Conservation (phyloP, 768 basidiomycete species). For the Pleurotus tuber-regium region DNA sequence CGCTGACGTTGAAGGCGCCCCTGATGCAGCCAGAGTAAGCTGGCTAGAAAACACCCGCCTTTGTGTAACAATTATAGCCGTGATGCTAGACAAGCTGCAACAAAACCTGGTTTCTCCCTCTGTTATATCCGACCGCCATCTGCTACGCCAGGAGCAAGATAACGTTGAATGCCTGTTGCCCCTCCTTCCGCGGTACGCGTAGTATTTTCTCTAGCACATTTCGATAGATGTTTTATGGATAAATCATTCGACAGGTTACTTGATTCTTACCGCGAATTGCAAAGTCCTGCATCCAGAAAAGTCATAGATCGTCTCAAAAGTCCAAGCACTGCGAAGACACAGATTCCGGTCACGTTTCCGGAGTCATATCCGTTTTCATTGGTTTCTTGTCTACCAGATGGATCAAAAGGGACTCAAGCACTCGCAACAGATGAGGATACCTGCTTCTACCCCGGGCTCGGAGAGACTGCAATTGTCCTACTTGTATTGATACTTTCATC, state of each 20-base stretch:
- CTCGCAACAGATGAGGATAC: constrained; percentile 44
- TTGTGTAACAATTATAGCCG: constrained; percentile 83
- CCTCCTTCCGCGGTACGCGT: constrained; percentile 75
- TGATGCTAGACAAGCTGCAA: constrained; percentile 89
- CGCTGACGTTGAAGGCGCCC: constrained; percentile 62
- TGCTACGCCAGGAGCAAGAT: constrained; percentile 80
- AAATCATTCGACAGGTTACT: constrained; percentile 53
- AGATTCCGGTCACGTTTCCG: constrained; percentile 82
- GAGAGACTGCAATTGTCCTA: constrained; percentile 85
- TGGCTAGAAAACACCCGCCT: constrained; percentile 93
- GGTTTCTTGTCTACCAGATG: constrained; percentile 61
- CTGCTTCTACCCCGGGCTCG: constrained; percentile 71
- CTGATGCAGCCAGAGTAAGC: constrained; percentile 73
- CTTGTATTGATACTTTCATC: constrained; percentile 80
- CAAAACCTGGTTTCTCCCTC: constrained; percentile 70
- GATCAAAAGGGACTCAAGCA: constrained; percentile 39
- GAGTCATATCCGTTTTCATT: constrained; percentile 93
- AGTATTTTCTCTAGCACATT: background rate
- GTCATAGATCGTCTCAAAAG: constrained; percentile 70
- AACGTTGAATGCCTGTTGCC: constrained; percentile 86
- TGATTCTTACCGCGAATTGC: constrained; percentile 86
- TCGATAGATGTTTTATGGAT: background rate
- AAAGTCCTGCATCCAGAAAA: constrained; percentile 59
- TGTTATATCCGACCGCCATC: constrained; percentile 56
- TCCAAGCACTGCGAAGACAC: constrained; percentile 52